Evolutionary conservation across 768 basidiomycete genomes (phyloP).

Genomic region (Xanthoconium purpureum): DNA sequence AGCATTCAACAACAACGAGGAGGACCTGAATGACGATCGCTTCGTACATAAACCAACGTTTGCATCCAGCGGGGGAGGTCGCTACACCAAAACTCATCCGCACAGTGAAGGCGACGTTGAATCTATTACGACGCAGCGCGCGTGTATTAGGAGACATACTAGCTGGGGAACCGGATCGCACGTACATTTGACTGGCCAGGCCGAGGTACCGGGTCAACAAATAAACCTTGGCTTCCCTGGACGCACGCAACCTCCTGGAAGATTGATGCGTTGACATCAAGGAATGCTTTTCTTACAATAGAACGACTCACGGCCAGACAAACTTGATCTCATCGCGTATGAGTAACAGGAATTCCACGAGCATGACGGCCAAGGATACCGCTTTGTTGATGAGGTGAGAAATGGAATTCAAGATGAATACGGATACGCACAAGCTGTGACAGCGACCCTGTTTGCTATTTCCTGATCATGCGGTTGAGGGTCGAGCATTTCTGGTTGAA

Average conservation of each 20-base stretch:
- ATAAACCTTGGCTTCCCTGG: slow-evolving; percentile 10
- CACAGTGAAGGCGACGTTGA: slow-evolving; percentile 18
- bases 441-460: slow-evolving; percentile 4
- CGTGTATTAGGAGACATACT: neutral
- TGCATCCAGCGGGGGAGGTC: slow-evolving; percentile 8
- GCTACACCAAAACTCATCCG: slow-evolving; percentile 16
- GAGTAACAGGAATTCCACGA: slow-evolving; percentile 9
- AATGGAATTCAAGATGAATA: neutral
- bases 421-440: slow-evolving; percentile 14
- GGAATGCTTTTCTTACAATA: neutral
- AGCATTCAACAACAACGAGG: slow-evolving; percentile 6
- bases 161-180: neutral
- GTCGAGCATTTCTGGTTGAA: neutral
- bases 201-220: slow-evolving; percentile 16
- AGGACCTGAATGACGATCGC: slow-evolving; percentile 12
- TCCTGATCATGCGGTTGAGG: neutral
- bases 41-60: slow-evolving; percentile 18
- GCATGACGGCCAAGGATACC: slow-evolving; percentile 11
- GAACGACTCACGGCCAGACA: slow-evolving; percentile 24
- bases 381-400: slow-evolving; percentile 1
- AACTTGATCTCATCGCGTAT: slow-evolving; percentile 14
- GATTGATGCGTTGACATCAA: neutral
- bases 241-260: slow-evolving; percentile 6
- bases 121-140: slow-evolving; percentile 4
- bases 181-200: slow-evolving; percentile 20